These are phyloP conservation scores for Austroboletus novae-zelandiae DNA, from an alignment of 1,284 basidiomycete species.

Conservation along the genomic window DNA sequence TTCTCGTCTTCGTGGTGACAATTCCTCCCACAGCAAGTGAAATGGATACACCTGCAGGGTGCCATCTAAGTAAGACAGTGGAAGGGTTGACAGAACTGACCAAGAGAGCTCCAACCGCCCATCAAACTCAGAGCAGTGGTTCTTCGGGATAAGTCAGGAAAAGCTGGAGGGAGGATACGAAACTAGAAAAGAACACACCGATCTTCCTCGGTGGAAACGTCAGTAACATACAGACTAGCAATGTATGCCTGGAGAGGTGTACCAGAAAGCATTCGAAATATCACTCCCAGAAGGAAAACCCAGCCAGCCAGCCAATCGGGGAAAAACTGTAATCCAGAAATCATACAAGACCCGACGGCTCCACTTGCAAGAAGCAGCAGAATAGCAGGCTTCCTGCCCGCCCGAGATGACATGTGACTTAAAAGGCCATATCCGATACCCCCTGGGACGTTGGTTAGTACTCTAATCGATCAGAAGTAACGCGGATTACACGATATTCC, in stretches of 20 bases:
- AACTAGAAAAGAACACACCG: constrained; percentile 17
- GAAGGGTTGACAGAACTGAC: constrained; percentile 5
- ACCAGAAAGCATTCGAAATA: constrained; percentile 16
- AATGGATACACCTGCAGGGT: constrained; percentile 22
- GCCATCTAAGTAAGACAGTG: not conserved
- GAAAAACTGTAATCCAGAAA: constrained; percentile 20
- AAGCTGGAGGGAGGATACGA: not conserved
- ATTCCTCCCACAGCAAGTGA: constrained; percentile 30
- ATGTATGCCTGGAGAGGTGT: constrained; percentile 19
- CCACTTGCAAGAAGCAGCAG: constrained; percentile 16
- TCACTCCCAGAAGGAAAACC: constrained; percentile 19
- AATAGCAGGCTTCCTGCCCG: constrained; percentile 33
- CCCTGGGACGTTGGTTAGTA: constrained; percentile 14
- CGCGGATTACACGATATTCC: constrained; percentile 23
- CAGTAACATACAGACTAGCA: constrained; percentile 30
- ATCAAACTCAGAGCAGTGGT: constrained; percentile 30
- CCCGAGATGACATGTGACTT: constrained; percentile 25
- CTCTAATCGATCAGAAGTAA: not conserved
- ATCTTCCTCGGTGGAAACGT: constrained; percentile 25
- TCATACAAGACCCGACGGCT: constrained; percentile 12
- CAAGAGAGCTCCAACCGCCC: constrained; percentile 30
- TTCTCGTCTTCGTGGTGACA: constrained; percentile 27
- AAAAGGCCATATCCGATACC: constrained; percentile 20
- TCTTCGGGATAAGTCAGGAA: constrained; percentile 15
- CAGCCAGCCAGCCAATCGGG: constrained; percentile 12